A percentile compares a stretch with the other conserved stretches of the same genome.
Evolutionary conservation across 2,329 filamentous ascomycete species (phyloP).

Genomic region (Colletotrichum navitas): DNA sequence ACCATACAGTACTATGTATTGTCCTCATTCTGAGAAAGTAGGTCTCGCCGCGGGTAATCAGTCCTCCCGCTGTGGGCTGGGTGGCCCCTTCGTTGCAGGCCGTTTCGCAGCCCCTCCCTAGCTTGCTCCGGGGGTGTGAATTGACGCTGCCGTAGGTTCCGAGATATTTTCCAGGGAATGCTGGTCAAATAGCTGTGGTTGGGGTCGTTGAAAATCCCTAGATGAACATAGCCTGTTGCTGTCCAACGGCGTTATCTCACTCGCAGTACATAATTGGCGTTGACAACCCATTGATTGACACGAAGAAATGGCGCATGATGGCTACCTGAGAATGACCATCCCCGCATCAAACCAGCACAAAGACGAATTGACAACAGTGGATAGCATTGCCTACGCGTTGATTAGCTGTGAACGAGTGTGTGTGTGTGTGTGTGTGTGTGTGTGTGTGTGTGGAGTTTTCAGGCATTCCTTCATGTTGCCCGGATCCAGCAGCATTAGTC

Average conservation of each 20-base stretch:
- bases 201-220: too few species aligned
- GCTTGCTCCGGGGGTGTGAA: not conserved
- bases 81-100: constrained; percentile 24
- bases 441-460: not conserved
- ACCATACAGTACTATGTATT: not conserved
- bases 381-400: not conserved
- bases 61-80: constrained; percentile 7
- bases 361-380: not conserved
- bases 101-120: constrained; percentile 22
- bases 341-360: not conserved
- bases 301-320: not conserved
- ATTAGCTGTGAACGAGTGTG: not conserved
- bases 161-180: not conserved
- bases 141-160: not conserved
- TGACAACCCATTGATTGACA: not conserved
- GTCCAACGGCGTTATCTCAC: not conserved
- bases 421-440: not conserved
- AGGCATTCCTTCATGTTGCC: not conserved
- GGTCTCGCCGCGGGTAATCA: not conserved
- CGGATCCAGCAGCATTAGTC: constrained; percentile 1
- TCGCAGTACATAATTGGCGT: not conserved
- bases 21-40: not conserved
- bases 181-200: not conserved
- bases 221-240: not conserved
- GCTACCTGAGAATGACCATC: not conserved